A percentile compares a stretch with the other conserved stretches of the same genome.
These are phyloP conservation scores for Dorcoceras hygrometricum DNA, from an alignment of 257 asterid genomes.

Conservation along the genomic window DNA sequence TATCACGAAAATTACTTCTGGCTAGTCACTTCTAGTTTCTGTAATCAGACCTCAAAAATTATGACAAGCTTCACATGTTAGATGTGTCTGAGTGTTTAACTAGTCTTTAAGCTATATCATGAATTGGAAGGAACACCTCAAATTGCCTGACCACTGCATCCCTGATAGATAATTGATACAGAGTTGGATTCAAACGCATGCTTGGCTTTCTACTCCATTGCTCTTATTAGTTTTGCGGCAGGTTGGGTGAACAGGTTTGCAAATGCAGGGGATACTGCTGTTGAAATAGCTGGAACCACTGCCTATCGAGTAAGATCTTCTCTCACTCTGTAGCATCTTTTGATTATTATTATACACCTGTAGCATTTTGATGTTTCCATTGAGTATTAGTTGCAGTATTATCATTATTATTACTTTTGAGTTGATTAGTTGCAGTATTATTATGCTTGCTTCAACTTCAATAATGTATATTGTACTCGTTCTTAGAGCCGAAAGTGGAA, in stretches of 20 bases:
- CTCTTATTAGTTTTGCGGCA: constrained; percentile 33
- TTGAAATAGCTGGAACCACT: constrained; percentile 88
- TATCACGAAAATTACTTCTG: too few relatives aligned
- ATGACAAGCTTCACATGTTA: background rate
- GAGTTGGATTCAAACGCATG: background rate
- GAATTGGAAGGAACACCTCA: background rate
- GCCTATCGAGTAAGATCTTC: constrained; percentile 62
- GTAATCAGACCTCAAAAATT: background rate
- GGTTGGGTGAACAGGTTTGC: constrained; percentile 99
- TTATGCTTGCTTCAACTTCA: background rate
- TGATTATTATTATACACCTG: background rate
- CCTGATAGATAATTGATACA: background rate
- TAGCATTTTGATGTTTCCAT: background rate
- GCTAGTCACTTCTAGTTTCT: too few relatives aligned
- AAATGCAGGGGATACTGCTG: constrained; percentile 91
- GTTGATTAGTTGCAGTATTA: too few relatives aligned
- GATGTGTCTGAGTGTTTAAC: background rate
- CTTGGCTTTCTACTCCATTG: constrained; percentile 7
- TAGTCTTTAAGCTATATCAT: background rate
- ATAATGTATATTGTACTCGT: background rate
- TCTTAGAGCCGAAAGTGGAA: background rate
- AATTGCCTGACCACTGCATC: background rate
- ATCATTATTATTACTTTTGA: too few relatives aligned
- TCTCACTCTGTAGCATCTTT: background rate
- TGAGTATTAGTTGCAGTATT: too few relatives aligned